These are phyloP conservation scores for Tripidium arundinaceum DNA, from an alignment of 202 grass and related monocot species.

Conservation along the genomic window DNA sequence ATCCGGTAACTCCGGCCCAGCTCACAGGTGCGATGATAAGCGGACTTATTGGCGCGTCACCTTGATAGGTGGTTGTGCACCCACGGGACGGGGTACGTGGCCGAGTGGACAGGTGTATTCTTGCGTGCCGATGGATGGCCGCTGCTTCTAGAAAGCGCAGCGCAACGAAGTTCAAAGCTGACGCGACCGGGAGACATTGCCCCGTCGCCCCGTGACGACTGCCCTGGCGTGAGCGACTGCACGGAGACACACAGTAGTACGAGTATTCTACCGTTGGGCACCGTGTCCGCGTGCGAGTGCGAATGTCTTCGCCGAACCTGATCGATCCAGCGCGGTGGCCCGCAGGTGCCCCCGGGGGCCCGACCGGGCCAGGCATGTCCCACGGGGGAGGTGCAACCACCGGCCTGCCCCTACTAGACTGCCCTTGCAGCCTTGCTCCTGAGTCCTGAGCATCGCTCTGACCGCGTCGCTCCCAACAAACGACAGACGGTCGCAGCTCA, in stretches of 20 bases:
- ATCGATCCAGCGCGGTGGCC: no score
- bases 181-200: neutral
- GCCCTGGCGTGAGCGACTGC: no score
- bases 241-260: no score
- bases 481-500: neutral
- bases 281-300: no score
- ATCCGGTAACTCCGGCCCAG: no score
- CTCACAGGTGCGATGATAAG: neutral
- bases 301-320: no score
- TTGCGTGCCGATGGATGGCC: neutral
- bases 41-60: neutral
- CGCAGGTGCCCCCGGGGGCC: no score
- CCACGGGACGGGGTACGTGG: neutral
- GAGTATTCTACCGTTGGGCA: no score
- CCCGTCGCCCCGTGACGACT: neutral
- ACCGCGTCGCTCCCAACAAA: neutral
- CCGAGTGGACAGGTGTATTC: neutral
- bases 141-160: neutral
- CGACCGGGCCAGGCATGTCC: no score
- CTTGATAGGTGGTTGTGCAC: neutral
- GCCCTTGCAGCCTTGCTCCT: neutral
- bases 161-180: neutral
- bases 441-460: no score
- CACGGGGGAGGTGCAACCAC: constrained; percentile 1
- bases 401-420: neutral